phyloP scores from a whole-genome alignment of 2,329 filamentous ascomycete genomes.

The Sclerotinia minor region DNA sequence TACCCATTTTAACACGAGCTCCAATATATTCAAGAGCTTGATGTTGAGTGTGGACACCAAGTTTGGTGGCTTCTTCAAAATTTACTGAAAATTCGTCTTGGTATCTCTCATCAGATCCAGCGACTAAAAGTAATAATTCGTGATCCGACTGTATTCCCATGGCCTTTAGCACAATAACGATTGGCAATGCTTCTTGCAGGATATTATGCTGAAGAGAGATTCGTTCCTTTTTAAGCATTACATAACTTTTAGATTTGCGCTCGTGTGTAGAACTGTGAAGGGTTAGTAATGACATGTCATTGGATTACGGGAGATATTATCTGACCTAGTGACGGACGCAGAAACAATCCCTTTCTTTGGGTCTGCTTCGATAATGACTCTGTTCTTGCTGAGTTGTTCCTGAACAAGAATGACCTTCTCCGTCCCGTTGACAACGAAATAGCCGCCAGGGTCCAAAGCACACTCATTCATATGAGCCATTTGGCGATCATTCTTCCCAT shows the following conservation, averaged over 20 bases:
- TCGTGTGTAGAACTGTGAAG: conserved; percentile 83
- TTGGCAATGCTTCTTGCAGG: conserved; percentile 88
- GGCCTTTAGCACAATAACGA: conserved; percentile 89
- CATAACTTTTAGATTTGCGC: conserved; percentile 96
- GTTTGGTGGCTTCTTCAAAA: conserved; percentile 86
- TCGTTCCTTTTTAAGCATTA: conserved; percentile 88
- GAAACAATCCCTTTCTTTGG: conserved; percentile 91
- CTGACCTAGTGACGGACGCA: conserved; percentile 77
- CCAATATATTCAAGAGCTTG: conserved; percentile 95
- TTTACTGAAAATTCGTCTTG: conserved; percentile 96
- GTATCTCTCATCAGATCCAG: conserved; percentile 82
- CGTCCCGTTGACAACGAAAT: conserved; percentile 96
- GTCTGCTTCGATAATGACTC: conserved; percentile 93
- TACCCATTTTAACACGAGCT: conserved; percentile 81
- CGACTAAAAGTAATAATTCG: conserved; percentile 89
- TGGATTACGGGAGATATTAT: conserved; percentile 32
- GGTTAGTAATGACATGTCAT: conserved; percentile 26
- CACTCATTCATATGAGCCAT: conserved; percentile 96
- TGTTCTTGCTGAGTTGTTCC: conserved; percentile 98
- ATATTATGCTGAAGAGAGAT: conserved; percentile 92
- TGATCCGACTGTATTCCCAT: conserved; percentile 92
- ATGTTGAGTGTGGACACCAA: conserved; percentile 86
- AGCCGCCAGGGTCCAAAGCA: conserved; percentile 91
- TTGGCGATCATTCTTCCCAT: conserved; percentile 77
- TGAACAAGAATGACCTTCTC: conserved; percentile 99